phyloP scores from a whole-genome alignment of 805 yeast genomes.

The Metschnikowia cubensis region DNA sequence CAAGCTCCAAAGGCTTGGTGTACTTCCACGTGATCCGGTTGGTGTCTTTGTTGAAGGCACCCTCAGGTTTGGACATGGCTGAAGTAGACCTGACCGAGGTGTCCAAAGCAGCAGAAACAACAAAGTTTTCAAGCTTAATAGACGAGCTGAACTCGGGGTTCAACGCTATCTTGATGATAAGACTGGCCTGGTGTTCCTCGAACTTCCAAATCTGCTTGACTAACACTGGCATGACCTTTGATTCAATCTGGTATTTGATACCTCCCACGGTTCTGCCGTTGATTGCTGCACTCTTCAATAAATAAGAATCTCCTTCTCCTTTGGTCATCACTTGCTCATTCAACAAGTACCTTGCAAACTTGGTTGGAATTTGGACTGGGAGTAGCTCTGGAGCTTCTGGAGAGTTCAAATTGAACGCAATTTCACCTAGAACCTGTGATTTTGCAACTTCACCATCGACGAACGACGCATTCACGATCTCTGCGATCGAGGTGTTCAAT shows the following conservation, averaged over 20 bases:
- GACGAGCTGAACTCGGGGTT: conserved; percentile 42
- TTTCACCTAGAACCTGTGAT: conserved; percentile 75
- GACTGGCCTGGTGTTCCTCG: conserved; percentile 79
- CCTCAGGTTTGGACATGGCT: conserved; percentile 89
- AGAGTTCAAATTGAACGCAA: conserved; percentile 67
- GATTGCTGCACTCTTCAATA: conserved; percentile 46
- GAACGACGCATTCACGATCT: conserved; percentile 70
- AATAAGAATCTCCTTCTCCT: conserved; percentile 31
- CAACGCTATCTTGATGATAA: conserved; percentile 67
- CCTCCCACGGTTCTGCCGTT: conserved; percentile 72
- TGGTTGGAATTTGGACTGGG: conserved; percentile 40
- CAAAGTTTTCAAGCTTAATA: conserved; percentile 52
- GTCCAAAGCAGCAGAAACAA: conserved; percentile 55
- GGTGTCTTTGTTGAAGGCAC: conserved; percentile 82
- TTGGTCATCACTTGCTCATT: conserved; percentile 36
- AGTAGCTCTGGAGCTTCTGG: conserved; percentile 23
- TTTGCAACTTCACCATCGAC: conserved; percentile 59
- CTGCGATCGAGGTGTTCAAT: conserved; percentile 81
- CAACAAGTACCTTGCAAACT: conserved; percentile 48
- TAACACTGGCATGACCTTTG: conserved; percentile 55
- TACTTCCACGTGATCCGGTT: conserved; percentile 86
- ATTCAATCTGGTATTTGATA: conserved; percentile 62
- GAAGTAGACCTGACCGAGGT: conserved; percentile 59
- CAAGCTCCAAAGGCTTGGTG: conserved; percentile 35
- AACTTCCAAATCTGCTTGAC: conserved; percentile 87